Evolutionary conservation across 345 rosid species (phyloP).

Genomic region (Eucalyptus marginata): DNA sequence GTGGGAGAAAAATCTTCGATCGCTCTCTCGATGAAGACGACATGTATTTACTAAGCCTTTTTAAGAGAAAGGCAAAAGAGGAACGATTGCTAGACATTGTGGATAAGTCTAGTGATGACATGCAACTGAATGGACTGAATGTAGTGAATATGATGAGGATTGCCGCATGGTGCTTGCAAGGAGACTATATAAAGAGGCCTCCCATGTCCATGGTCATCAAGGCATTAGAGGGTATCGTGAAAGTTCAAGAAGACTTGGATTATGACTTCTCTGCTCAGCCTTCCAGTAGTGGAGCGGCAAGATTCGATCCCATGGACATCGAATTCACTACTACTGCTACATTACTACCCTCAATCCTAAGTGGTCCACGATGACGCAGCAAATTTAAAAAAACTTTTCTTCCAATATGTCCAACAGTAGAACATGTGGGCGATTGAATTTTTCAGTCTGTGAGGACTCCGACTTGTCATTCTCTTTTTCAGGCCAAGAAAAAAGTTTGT

Average conservation of each 20-base stretch:
- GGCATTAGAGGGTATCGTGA: background rate
- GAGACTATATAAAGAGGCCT: background rate
- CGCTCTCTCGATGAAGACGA: background rate
- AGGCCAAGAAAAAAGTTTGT: background rate
- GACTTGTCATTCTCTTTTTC: too few relatives aligned
- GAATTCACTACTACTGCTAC: too few relatives aligned
- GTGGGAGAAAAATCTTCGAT: slow-evolving; percentile 7
- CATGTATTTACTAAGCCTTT: slow-evolving; percentile 1
- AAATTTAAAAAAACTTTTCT: background rate
- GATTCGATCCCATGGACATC: too few relatives aligned
- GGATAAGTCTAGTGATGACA: background rate
- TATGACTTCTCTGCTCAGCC: background rate
- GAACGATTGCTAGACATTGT: background rate
- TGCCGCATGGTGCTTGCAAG: slow-evolving; percentile 23
- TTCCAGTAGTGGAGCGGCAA: background rate
- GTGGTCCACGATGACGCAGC: background rate
- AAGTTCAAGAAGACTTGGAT: background rate
- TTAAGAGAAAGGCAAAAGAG: slow-evolving; percentile 1
- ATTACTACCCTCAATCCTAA: background rate
- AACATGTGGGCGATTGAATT: background rate
- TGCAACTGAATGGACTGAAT: background rate
- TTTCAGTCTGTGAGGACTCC: fast-evolving
- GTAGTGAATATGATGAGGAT: slow-evolving; percentile 5
- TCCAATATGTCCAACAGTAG: too few relatives aligned
- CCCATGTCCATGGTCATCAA: background rate